Percentiles rank a stretch among this genome's conserved stretches.
These are phyloP conservation scores for Stylonectria norvegica DNA, from an alignment of 2,329 filamentous ascomycete species.

Conservation along the genomic window DNA sequence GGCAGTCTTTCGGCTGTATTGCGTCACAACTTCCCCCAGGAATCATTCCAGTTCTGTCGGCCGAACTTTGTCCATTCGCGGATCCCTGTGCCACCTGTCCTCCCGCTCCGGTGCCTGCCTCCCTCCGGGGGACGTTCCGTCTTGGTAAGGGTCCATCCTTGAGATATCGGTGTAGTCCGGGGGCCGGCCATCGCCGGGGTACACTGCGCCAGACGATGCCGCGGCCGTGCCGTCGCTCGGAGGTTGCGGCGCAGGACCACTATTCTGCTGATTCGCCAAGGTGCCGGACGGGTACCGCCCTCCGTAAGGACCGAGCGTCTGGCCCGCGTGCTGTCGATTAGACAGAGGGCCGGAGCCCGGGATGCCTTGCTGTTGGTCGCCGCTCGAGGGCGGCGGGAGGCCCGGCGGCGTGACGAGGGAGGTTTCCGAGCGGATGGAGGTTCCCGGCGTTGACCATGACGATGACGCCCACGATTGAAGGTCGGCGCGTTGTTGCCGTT, in stretches of 20 bases:
- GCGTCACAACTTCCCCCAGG: too few species aligned
- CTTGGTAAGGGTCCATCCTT: conserved; percentile 13
- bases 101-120: conserved; percentile 8
- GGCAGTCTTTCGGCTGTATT: too few species aligned
- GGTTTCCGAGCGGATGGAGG: neutral
- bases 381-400: neutral
- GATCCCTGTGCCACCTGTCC: too few species aligned
- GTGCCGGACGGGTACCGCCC: neutral
- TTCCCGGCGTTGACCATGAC: neutral
- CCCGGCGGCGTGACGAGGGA: neutral
- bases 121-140: conserved; percentile 6
- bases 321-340: neutral
- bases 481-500: neutral
- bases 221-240: too few species aligned
- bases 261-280: neutral
- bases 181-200: conserved; percentile 18
- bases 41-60: conserved; percentile 7
- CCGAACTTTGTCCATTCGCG: too few species aligned
- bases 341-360: conserved; percentile 1
- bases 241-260: too few species aligned
- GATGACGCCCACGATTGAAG: neutral
- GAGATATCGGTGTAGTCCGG: conserved; percentile 21
- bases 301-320: neutral
- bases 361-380: conserved; percentile 3
- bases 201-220: conserved; percentile 18